Conservation (phyloP, 805 yeast species). For the Millerozyma miso region DNA sequence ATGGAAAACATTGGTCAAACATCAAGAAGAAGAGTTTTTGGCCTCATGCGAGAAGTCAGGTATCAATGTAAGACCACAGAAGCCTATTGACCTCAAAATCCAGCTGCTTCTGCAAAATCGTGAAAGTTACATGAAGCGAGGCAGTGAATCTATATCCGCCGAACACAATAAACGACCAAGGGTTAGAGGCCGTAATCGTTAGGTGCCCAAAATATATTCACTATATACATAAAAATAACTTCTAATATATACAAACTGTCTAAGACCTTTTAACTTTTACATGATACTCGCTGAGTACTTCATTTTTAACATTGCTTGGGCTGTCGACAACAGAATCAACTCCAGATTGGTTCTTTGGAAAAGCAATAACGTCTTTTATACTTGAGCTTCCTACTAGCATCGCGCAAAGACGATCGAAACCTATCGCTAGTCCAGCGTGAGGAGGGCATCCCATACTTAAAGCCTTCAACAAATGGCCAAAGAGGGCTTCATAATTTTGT, state of each 20-base stretch:
- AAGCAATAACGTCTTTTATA: constrained; percentile 91
- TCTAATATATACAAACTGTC: background rate
- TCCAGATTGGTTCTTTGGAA: constrained; percentile 90
- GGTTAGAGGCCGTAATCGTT: constrained; percentile 8
- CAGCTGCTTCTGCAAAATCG: constrained; percentile 25
- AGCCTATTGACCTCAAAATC: constrained; percentile 40
- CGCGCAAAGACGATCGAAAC: constrained; percentile 90
- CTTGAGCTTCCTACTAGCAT: constrained; percentile 75
- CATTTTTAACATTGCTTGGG: constrained; percentile 61
- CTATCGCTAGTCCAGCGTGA: constrained; percentile 95
- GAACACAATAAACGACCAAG: constrained; percentile 8
- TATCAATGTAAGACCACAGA: constrained; percentile 20
- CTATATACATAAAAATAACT: constrained; percentile 3
- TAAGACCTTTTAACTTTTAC: constrained; percentile 6
- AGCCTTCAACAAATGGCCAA: constrained; percentile 83
- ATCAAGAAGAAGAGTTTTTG: constrained; percentile 32
- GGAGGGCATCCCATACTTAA: constrained; percentile 95
- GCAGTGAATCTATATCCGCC: constrained; percentile 11
- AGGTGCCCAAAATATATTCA: background rate
- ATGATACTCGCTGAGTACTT: constrained; percentile 52
- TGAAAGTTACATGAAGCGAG: constrained; percentile 18
- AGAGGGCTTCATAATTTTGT: constrained; percentile 52
- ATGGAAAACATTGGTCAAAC: constrained; percentile 68
- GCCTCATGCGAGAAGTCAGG: constrained; percentile 14
- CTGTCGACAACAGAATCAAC: constrained; percentile 82